Percentiles rank a stretch among this genome's conserved stretches.
These are phyloP conservation scores for Aspergillus mulundensis DNA, from an alignment of 495 filamentous ascomycete species.

Conservation along the genomic window DNA sequence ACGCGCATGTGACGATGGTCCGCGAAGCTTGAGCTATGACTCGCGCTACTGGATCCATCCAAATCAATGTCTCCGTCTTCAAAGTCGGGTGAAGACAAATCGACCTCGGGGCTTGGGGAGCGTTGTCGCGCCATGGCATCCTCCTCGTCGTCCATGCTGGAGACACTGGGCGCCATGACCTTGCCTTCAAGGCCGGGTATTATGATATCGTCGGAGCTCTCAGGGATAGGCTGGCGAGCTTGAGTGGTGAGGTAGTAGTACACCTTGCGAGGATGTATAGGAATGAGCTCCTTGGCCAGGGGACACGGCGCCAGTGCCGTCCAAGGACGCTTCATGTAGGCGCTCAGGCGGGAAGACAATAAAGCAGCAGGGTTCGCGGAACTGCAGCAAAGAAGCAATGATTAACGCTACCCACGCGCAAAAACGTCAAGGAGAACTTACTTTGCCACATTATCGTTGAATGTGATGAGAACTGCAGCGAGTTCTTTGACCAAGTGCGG, in stretches of 20 bases:
- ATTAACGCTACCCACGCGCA: background rate
- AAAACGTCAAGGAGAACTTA: conserved; percentile 44
- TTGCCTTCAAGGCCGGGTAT: conserved; percentile 42
- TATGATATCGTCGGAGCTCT: conserved; percentile 55
- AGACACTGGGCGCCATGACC: conserved; percentile 78
- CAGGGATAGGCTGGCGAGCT: conserved; percentile 77
- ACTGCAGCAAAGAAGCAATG: conserved; percentile 40
- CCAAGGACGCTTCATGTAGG: conserved; percentile 88
- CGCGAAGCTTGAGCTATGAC: conserved; percentile 54
- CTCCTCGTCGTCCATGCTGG: conserved; percentile 68
- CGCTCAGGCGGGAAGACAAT: conserved; percentile 83
- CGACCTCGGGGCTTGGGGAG: conserved; percentile 85
- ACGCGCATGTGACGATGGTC: conserved; percentile 36
- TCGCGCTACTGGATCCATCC: conserved; percentile 45
- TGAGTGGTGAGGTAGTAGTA: conserved; percentile 91
- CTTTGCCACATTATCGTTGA: conserved; percentile 86
- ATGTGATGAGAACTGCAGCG: conserved; percentile 68
- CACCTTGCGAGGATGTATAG: conserved; percentile 87
- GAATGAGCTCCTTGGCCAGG: conserved; percentile 84
- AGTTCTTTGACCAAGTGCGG: conserved; percentile 95
- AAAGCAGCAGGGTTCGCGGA: conserved; percentile 94
- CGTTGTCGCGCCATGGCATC: conserved; percentile 69
- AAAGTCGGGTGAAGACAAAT: conserved; percentile 82
- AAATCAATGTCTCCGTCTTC: conserved; percentile 65
- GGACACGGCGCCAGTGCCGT: conserved; percentile 78